Evolutionary conservation across 1,139 yeast species (phyloP).

Genomic region (Yamadazyma oceani): DNA sequence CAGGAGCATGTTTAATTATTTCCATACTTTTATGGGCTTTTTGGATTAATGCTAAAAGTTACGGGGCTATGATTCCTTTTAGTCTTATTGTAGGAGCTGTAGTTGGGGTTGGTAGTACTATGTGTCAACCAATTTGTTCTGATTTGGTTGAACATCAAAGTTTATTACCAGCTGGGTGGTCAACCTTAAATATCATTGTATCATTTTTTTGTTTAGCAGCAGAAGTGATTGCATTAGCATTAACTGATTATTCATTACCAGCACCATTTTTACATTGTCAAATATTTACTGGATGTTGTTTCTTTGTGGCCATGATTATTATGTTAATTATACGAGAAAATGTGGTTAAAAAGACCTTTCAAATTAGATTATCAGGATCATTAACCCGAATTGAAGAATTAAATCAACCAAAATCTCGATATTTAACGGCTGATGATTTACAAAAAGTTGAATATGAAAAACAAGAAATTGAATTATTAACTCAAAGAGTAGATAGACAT

Average conservation of each 20-base stretch:
- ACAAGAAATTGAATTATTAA: constrained; percentile 17
- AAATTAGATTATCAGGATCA: constrained; percentile 12
- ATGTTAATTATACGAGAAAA: constrained; percentile 34
- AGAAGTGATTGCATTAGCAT: constrained; percentile 50
- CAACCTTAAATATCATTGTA: constrained; percentile 51
- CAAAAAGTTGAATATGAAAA: constrained; percentile 8
- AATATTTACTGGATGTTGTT: constrained; percentile 55
- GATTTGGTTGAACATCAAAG: constrained; percentile 49
- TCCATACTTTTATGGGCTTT: constrained; percentile 41
- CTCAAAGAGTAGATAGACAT: constrained; percentile 22
- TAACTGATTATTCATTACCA: constrained; percentile 26
- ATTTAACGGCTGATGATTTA: constrained; percentile 15
- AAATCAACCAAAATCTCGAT: constrained; percentile 10
- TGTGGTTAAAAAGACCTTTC: constrained; percentile 23
- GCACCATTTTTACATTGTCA: constrained; percentile 61
- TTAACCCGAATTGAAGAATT: constrained; percentile 7
- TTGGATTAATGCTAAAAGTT: constrained; percentile 59
- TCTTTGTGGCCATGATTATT: constrained; percentile 30
- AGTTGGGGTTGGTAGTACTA: constrained; percentile 65
- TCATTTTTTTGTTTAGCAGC: constrained; percentile 46
- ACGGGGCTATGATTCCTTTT: constrained; percentile 52
- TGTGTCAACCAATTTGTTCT: constrained; percentile 59
- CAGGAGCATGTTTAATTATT: constrained; percentile 28
- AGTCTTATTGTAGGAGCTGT: constrained; percentile 52
- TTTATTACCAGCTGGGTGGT: constrained; percentile 60